Evolutionary conservation across 164 flowering plant genomes (phyloP).

Genomic region (Annona squamosa): DNA sequence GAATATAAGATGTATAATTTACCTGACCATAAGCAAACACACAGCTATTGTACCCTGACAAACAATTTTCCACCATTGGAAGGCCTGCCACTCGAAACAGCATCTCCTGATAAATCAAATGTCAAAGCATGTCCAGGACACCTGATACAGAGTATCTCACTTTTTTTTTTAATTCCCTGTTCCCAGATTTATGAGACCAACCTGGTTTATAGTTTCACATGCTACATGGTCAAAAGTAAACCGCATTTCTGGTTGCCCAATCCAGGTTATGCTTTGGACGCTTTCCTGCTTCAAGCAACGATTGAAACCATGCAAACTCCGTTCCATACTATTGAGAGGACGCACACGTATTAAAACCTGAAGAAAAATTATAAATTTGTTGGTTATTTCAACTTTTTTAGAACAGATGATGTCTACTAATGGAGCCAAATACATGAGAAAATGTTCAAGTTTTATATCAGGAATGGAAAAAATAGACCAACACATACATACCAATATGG

Average conservation of each 20-base stretch:
- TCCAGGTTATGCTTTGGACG: constrained; percentile 77
- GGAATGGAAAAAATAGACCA: background rate
- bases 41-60: constrained; percentile 96
- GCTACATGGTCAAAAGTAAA: constrained; percentile 97
- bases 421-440: background rate
- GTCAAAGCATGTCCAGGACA: constrained; percentile 3
- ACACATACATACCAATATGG: background rate
- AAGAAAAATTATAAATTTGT: background rate
- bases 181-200: constrained; percentile 14
- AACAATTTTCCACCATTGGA: constrained; percentile 97
- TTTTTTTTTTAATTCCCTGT: background rate
- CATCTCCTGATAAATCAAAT: constrained; percentile 55
- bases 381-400: background rate
- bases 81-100: constrained; percentile 86
- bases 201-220: constrained; percentile 96
- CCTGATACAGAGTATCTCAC: background rate
- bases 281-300: constrained; percentile 96
- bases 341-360: constrained; percentile 91
- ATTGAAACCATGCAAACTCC: constrained; percentile 49
- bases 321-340: constrained; percentile 77
- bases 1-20: constrained; percentile 5
- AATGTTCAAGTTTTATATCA: background rate
- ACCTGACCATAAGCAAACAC: constrained; percentile 99
- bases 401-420: background rate
- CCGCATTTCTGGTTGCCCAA: constrained; percentile 86